These are phyloP conservation scores for Boletus rufocinnamomeus DNA, from an alignment of 768 basidiomycete genomes.

Conservation along the genomic window DNA sequence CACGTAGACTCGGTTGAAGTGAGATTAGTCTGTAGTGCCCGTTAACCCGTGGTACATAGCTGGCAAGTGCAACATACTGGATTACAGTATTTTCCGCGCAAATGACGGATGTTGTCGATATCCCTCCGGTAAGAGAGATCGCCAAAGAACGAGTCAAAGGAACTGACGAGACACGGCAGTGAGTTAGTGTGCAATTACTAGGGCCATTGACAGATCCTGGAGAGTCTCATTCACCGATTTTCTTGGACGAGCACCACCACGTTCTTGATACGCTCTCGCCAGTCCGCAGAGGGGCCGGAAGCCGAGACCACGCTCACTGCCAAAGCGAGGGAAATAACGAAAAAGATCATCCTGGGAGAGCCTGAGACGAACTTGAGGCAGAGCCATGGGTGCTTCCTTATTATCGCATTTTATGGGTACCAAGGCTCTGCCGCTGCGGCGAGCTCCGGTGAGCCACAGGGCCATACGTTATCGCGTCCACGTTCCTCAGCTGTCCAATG, in stretches of 20 bases:
- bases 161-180: constrained; percentile 6
- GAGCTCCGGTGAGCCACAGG: neutral
- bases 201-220: neutral
- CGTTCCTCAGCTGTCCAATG: constrained; percentile 21
- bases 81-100: constrained; percentile 24
- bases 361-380: neutral
- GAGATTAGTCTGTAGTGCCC: constrained; percentile 11
- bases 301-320: neutral
- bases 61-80: constrained; percentile 13
- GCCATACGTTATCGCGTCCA: constrained; percentile 1
- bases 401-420: constrained; percentile 13
- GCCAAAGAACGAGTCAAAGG: constrained; percentile 30
- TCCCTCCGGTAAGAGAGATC: constrained; percentile 29
- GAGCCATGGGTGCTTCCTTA: neutral
- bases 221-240: constrained; percentile 20
- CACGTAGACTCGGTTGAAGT: constrained; percentile 10
- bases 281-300: constrained; percentile 10
- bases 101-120: constrained; percentile 28
- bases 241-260: constrained; percentile 32
- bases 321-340: constrained; percentile 10
- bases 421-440: neutral
- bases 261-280: constrained; percentile 29
- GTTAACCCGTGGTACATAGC: neutral
- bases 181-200: neutral
- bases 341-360: constrained; percentile 13